Evolutionary conservation across 78 protist species (phyloP), one percentile per base, ranked within the genome.

Genomic region (Polysphondylium violaceum): DNA sequence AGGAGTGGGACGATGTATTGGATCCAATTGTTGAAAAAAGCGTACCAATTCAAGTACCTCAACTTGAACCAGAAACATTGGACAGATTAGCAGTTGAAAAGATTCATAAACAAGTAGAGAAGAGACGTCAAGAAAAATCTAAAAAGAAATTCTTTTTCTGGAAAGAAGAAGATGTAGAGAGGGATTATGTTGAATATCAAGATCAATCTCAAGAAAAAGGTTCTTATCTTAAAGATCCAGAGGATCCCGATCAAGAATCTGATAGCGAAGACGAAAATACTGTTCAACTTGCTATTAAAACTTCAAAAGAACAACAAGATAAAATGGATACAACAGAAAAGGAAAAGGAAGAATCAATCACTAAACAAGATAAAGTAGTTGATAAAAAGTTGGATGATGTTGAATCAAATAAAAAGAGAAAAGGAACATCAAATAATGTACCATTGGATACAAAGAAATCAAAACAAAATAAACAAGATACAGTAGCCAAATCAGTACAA

Each of bases 141-240:
- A 81, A 81, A 33, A 81, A 81, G 69, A 81, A 81, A 33, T 81
- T 38, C 41, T 81, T 81, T 38, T 81, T 81, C 41, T 81, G 89
- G 89, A 47, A 50, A 53, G 29, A 81, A 40, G 68, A 81, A 19
- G 29, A 44, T 25, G 41, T 43, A 12, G 77, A 65, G 40, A 65
- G 73, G 40, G 73, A 65, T 65, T 65, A 65, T 38, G 53, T 38
- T 19, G 73, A 65, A 38, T 65, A 65, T 38, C n/a, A 38, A 38
- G 73, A 65, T 65, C n/a, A 25, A 11, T 17, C 21, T 65, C 73
- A 65, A 65, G 73, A 65, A 38, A 65, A 65, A 65, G 73, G 73
- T n/a, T 65, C 73, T 7, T 65, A 65, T 19, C 51, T 72, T 33
- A 72, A 72, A 40, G 35, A 4, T 23, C 19, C 27, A 11, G 25